Percentiles rank a stretch among this genome's conserved stretches.
These are phyloP conservation scores for Herpetomonas muscarum DNA, from an alignment of 208 protist species.

Conservation along the genomic window DNA sequence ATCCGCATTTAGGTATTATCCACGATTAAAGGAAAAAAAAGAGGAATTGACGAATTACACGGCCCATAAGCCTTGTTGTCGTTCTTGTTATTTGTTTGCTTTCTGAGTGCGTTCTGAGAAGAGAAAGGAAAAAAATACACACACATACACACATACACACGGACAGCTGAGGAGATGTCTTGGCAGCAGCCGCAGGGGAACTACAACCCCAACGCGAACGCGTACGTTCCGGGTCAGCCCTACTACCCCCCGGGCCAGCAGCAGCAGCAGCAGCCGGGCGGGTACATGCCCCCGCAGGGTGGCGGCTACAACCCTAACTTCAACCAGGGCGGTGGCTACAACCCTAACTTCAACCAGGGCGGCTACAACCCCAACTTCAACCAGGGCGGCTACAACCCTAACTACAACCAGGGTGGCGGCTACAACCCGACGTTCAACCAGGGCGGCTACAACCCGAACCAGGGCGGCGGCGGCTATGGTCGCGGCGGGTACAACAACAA, in stretches of 20 bases:
- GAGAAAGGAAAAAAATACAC: not conserved
- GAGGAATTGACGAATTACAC: too few species aligned
- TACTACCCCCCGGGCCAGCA: slow-evolving; percentile 27
- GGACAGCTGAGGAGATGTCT: too few species aligned
- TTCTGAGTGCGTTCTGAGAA: not conserved
- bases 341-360: slow-evolving; percentile 15
- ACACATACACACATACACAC: too few species aligned
- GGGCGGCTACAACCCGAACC: slow-evolving; percentile 13
- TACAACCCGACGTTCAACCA: not conserved
- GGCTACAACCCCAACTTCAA: slow-evolving; percentile 11
- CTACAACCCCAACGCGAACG: slow-evolving; percentile 41
- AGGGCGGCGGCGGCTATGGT: not conserved
- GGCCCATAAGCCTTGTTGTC: too few species aligned
- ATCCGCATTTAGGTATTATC: too few species aligned
- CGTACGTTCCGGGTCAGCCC: slow-evolving; percentile 6
- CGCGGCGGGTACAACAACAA: slow-evolving; percentile 11
- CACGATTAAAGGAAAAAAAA: not conserved
- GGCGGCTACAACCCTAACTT: not conserved
- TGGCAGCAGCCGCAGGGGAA: slow-evolving; percentile 68
- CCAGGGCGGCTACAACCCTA: slow-evolving; percentile 6
- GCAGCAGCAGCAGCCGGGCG: slow-evolving; percentile 18
- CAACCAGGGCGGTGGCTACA: slow-evolving; percentile 9
- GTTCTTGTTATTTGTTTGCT: too few species aligned
- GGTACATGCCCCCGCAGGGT: slow-evolving; percentile 2
- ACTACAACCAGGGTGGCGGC: slow-evolving; percentile 1